These are phyloP conservation scores for Gyrodon lividus DNA, from an alignment of 768 basidiomycete genomes.

Conservation along the genomic window DNA sequence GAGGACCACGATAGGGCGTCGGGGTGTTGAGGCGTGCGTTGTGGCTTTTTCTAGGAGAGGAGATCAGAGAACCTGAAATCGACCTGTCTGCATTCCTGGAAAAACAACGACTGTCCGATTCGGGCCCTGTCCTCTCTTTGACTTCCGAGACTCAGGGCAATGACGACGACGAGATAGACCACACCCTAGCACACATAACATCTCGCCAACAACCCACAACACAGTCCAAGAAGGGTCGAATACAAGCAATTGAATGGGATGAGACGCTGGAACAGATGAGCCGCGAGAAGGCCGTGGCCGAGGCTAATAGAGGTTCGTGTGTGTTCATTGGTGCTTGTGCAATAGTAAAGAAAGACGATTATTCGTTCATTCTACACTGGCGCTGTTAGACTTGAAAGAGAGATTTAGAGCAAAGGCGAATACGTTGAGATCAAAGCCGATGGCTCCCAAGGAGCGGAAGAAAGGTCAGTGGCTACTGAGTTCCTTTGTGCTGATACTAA, in stretches of 20 bases:
- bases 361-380: not conserved
- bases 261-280: conserved; percentile 60
- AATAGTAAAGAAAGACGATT: too few species aligned
- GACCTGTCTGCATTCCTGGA: conserved; percentile 69
- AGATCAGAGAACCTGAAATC: conserved; percentile 66
- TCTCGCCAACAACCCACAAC: conserved; percentile 22
- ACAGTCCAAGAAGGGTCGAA: conserved; percentile 57
- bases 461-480: conserved; percentile 30
- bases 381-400: conserved; percentile 50
- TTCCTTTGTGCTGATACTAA: conserved; percentile 2
- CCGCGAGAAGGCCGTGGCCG: conserved; percentile 69
- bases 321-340: not conserved
- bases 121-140: conserved; percentile 13
- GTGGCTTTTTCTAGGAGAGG: conserved; percentile 49
- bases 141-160: conserved; percentile 28
- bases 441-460: conserved; percentile 35
- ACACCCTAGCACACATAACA: conserved; percentile 52
- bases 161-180: conserved; percentile 59
- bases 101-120: conserved; percentile 52
- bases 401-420: conserved; percentile 58
- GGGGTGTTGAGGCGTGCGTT: not conserved
- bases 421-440: conserved; percentile 41
- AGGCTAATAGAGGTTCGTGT: conserved; percentile 67
- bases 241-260: conserved; percentile 69
- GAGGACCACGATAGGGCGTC: not conserved